Conservation (phyloP, 2,329 filamentous ascomycete genomes). For the Xylariaceae sp. region DNA sequence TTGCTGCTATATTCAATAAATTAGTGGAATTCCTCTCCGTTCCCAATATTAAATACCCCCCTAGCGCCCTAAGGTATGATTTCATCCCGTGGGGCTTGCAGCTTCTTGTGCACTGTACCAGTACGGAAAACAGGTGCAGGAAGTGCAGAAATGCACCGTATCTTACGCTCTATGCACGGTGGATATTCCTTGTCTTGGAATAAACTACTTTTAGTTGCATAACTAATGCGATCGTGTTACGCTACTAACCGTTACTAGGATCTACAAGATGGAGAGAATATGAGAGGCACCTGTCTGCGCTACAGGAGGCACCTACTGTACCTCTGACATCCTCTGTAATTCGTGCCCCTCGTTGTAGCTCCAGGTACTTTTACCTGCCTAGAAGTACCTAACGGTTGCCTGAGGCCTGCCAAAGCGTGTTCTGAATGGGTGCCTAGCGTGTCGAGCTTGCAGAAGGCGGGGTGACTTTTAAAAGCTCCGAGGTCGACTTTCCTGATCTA, state of each 20-base stretch:
- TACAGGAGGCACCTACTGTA: neutral
- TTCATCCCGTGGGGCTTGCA: conserved; percentile 28
- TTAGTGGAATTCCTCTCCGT: no score
- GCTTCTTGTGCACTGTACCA: conserved; percentile 22
- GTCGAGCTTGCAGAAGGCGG: conserved; percentile 8
- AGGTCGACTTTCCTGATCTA: neutral
- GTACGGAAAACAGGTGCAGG: neutral
- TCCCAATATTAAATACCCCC: no score
- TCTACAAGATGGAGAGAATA: neutral
- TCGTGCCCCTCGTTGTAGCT: neutral
- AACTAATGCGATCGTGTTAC: neutral
- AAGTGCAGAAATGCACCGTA: neutral
- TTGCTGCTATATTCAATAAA: no score
- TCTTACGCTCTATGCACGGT: neutral
- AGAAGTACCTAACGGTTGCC: neutral
- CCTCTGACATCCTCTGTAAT: neutral
- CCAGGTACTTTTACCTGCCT: neutral
- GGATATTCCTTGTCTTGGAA: no score
- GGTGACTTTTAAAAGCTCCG: neutral
- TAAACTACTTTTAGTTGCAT: neutral
- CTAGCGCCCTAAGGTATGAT: no score
- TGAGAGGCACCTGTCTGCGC: neutral
- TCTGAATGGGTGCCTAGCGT: neutral
- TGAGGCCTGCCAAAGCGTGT: neutral
- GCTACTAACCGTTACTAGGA: neutral